These are phyloP conservation scores for Neurospora sp. DNA, from an alignment of 495 filamentous ascomycete species.

Conservation along the genomic window DNA sequence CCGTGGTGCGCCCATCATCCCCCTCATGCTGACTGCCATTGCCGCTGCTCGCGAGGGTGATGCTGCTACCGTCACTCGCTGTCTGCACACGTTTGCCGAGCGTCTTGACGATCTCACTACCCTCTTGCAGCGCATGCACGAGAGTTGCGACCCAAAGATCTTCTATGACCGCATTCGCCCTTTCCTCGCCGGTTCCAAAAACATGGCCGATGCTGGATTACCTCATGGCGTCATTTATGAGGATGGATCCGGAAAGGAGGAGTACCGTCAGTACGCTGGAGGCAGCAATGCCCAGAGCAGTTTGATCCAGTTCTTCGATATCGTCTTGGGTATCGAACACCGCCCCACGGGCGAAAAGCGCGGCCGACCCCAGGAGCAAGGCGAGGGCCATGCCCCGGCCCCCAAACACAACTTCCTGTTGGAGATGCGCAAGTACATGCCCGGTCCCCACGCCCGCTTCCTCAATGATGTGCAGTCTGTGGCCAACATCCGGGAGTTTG, in stretches of 20 bases:
- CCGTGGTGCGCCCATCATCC: constrained; percentile 77
- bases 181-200: constrained; percentile 91
- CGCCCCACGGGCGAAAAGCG: constrained; percentile 71
- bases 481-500: constrained; percentile 82
- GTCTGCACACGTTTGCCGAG: constrained; percentile 70
- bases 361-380: constrained; percentile 30
- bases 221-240: constrained; percentile 85
- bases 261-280: constrained; percentile 76
- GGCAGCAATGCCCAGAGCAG: constrained; percentile 97
- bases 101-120: constrained; percentile 71
- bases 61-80: constrained; percentile 57
- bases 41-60: constrained; percentile 66
- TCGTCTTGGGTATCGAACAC: constrained; percentile 85
- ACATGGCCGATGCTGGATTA: constrained; percentile 89
- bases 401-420: constrained; percentile 82
- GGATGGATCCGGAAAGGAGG: constrained; percentile 56
- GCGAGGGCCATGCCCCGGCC: constrained; percentile 41
- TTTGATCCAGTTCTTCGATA: constrained; percentile 92
- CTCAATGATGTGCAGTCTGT: constrained; percentile 67
- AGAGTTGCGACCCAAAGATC: constrained; percentile 82
- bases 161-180: constrained; percentile 94
- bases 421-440: constrained; percentile 97
- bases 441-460: constrained; percentile 82
- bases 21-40: constrained; percentile 81
- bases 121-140: constrained; percentile 76